Conservation (phyloP, 2,329 filamentous ascomycete species). For the Sporothrix brunneoviolacea region DNA sequence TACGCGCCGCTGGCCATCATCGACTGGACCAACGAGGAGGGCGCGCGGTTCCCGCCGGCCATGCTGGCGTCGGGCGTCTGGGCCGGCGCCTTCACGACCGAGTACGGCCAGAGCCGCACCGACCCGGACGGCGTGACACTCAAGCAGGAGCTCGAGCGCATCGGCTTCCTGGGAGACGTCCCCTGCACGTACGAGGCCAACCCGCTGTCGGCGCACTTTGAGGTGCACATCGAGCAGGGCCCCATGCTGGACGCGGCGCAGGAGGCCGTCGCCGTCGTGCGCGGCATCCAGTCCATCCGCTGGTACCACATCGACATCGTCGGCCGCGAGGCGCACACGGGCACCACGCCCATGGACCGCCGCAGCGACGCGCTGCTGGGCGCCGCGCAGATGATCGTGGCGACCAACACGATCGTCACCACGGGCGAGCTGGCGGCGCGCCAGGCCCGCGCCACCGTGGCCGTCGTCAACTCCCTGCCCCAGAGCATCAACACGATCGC, state of each 20-base stretch:
- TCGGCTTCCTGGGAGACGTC: conserved; percentile 59
- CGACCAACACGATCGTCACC: conserved; percentile 56
- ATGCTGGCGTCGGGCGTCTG: conserved; percentile 73
- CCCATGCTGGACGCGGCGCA: conserved; percentile 61
- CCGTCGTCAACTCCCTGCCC: conserved; percentile 57
- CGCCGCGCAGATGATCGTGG: conserved; percentile 59
- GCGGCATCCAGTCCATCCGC: conserved; percentile 66
- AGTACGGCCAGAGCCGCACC: conserved; percentile 51
- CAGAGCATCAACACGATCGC: conserved; percentile 70
- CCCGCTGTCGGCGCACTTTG: conserved; percentile 71
- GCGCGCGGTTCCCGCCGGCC: conserved; percentile 68
- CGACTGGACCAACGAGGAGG: conserved; percentile 81
- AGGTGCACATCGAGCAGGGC: conserved; percentile 80
- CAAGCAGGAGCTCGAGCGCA: conserved; percentile 62
- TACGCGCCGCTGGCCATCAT: conserved; percentile 66
- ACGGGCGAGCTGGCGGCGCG: conserved; percentile 30
- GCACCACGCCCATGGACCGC: conserved; percentile 53
- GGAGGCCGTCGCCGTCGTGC: conserved; percentile 62
- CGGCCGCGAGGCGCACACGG: conserved; percentile 66
- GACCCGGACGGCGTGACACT: conserved; percentile 60
- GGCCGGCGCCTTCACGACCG: conserved; percentile 59
- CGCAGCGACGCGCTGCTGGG: conserved; percentile 27
- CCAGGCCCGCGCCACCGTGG: conserved; percentile 60
- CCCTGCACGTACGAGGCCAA: conserved; percentile 51
- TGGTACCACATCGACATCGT: conserved; percentile 64